These are phyloP conservation scores for Fusarium tuaranense DNA, from an alignment of 2,329 filamentous ascomycete genomes.

Conservation along the genomic window DNA sequence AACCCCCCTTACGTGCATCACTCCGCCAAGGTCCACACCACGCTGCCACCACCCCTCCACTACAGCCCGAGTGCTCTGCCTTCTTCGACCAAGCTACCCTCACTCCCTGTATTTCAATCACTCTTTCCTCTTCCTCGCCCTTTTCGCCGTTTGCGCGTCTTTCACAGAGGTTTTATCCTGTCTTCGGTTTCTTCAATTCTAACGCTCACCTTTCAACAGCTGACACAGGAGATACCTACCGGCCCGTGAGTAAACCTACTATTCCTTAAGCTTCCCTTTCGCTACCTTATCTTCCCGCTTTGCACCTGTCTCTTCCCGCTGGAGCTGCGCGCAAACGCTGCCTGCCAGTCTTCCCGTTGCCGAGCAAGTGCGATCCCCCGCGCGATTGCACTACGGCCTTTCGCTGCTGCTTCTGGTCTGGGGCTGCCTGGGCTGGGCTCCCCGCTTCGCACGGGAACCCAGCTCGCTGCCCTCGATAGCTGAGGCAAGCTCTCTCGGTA, in stretches of 20 bases:
- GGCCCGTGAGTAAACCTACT: slow-evolving; percentile 62
- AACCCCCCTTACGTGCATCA: slow-evolving; percentile 59
- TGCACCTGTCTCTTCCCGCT: slow-evolving; percentile 14
- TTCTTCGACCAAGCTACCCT: slow-evolving; percentile 44
- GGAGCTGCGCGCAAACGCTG: slow-evolving; percentile 28
- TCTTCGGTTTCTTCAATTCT: slow-evolving; percentile 38
- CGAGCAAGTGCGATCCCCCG: slow-evolving; percentile 38
- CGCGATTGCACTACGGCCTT: slow-evolving; percentile 32
- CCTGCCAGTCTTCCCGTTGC: not conserved
- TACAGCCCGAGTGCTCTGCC: slow-evolving; percentile 37
- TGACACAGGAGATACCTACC: slow-evolving; percentile 71
- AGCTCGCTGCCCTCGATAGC: slow-evolving; percentile 27
- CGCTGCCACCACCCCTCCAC: slow-evolving; percentile 53
- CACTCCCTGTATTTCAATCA: slow-evolving; percentile 50
- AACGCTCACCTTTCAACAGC: slow-evolving; percentile 60
- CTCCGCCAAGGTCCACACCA: slow-evolving; percentile 59
- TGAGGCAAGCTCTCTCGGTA: slow-evolving; percentile 22
- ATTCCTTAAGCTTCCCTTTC: slow-evolving; percentile 22
- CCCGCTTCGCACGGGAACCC: slow-evolving; percentile 32
- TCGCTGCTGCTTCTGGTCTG: slow-evolving; percentile 19
- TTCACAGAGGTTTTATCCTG: slow-evolving; percentile 41
- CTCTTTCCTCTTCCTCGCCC: slow-evolving; percentile 42
- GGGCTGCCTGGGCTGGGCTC: slow-evolving; percentile 19
- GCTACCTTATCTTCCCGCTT: slow-evolving; percentile 5
- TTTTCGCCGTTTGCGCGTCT: slow-evolving; percentile 40